Percentiles rank a stretch among this genome's conserved stretches.
Evolutionary conservation across 306 rosid genomes (phyloP).

Genomic region (Cucurbita moschata): DNA sequence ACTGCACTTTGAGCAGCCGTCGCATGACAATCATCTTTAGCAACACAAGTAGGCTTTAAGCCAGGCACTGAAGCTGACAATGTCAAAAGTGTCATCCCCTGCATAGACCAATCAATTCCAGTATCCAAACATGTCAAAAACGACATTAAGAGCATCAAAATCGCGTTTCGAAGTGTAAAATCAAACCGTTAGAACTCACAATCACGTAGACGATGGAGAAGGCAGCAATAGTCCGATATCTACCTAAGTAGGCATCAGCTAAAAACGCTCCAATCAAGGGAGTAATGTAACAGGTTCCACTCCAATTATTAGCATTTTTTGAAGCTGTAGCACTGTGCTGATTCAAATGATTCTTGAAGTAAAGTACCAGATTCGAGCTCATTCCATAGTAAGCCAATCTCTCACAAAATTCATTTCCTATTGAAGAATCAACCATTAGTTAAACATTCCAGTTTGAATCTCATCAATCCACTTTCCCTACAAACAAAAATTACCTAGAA

Average conservation of each 20-base stretch:
- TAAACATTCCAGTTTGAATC: too few relatives aligned
- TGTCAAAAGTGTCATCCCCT: slow-evolving; percentile 11
- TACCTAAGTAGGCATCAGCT: slow-evolving; percentile 10
- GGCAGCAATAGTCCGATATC: slow-evolving; percentile 10
- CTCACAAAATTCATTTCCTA: slow-evolving; percentile 11
- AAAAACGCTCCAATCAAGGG: slow-evolving; percentile 9
- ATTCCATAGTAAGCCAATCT: slow-evolving; percentile 12
- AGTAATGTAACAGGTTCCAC: slow-evolving; percentile 9
- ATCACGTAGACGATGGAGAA: slow-evolving; percentile 9
- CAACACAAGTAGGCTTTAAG: slow-evolving; percentile 1
- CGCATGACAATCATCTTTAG: not conserved
- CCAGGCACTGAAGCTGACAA: slow-evolving; percentile 8
- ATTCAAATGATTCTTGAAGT: slow-evolving; percentile 1
- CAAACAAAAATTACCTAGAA: not conserved
- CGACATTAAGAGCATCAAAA: too few relatives aligned
- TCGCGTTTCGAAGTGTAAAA: too few relatives aligned
- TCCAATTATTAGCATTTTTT: slow-evolving; percentile 5
- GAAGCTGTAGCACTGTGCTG: slow-evolving; percentile 8
- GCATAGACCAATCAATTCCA: not conserved
- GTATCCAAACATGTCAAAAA: too few relatives aligned
- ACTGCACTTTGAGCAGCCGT: slow-evolving; percentile 4
- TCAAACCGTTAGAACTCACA: not conserved
- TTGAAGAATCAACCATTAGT: not conserved
- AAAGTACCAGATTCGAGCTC: slow-evolving; percentile 1
- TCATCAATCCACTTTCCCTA: not conserved